Percentiles rank a stretch among this genome's conserved stretches.
These are phyloP conservation scores for Sporobolus alterniflorus DNA, from an alignment of 202 grass and related monocot species.

Conservation along the genomic window DNA sequence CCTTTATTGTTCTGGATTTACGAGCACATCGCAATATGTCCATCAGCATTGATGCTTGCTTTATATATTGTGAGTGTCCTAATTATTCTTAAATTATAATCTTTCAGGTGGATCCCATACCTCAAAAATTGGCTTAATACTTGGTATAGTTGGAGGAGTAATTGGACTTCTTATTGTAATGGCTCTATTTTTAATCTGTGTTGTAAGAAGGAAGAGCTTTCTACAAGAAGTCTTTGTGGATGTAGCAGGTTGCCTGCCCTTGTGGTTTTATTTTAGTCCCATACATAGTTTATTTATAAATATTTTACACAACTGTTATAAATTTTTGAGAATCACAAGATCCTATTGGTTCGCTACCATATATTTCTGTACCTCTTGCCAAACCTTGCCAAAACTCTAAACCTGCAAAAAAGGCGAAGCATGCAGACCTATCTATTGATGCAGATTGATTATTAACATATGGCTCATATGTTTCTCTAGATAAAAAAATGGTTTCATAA, in stretches of 20 bases:
- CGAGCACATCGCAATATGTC: background rate
- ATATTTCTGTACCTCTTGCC: background rate
- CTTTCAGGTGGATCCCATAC: conserved; percentile 54
- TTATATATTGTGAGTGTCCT: background rate
- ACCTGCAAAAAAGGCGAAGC: conserved; percentile 8
- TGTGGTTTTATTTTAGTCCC: conserved; percentile 2
- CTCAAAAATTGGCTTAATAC: conserved; percentile 65
- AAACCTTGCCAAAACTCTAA: background rate
- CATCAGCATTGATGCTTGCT: background rate
- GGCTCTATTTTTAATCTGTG: conserved; percentile 69
- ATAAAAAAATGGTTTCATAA: background rate
- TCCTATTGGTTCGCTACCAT: background rate
- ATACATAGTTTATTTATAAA: conserved; percentile 6
- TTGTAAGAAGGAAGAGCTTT: conserved; percentile 54
- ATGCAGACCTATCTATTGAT: background rate
- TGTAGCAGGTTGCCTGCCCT: conserved; percentile 68
- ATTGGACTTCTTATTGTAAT: conserved; percentile 61
- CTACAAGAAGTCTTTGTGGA: conserved; percentile 82
- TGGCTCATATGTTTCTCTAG: background rate
- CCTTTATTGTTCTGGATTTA: conserved; percentile 8
- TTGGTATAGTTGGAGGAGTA: conserved; percentile 73
- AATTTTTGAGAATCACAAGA: background rate
- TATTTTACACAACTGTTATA: background rate
- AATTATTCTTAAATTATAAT: conserved; percentile 27
- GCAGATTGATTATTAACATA: conserved; percentile 1